Evolutionary conservation across 805 yeast species (phyloP), one percentile per base, ranked within the genome.

Genomic region (Debaryomyces hansenii): DNA sequence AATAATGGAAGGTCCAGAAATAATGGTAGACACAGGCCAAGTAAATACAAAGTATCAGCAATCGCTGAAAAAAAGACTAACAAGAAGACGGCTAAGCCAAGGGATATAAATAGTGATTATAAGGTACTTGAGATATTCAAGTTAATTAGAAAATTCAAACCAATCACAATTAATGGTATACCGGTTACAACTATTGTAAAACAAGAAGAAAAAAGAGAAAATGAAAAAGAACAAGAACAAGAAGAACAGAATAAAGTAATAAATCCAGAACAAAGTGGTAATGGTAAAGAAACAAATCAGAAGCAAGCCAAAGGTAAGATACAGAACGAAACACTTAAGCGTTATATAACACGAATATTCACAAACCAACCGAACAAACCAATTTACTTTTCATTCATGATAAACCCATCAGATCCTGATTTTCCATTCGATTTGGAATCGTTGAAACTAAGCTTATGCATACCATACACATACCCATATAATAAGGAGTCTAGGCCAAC

Each of bases 341-440:
- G 48, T 12, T 54, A 55, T 42, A 42, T 61, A 18, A 20, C 49
- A 2, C 49, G 50, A 18, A 51, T 53, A 38, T 53, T 63, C 21
- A 47, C 46, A n/a, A 52, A 50, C 9, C 57, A 57, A 18, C 60
- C 64, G 1, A 52, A 51, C 20, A 49, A 52, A 28, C 47, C 63
- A 6, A 50, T 60, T 6, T 77, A 78, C 47, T 43, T 80, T 12
- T 69, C 80, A 11, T 72, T 80, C 50, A 51, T 70, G 28, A 48
- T 82, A 39, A 56, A 54, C 16, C 91, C 91, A 0, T 71, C 84
- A 0, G 91, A 85, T 58, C 90, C 90, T 0, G 86, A 85, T 38
- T 86, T 87, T 57, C 85, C 90, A 0, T 85, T 73, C 56, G 89
- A 83, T 44, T 62, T 86, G 27, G 75, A 74, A 2, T 55, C 60